These are phyloP conservation scores for Pythium brachiatum DNA, from an alignment of 352 stramenopile genomes.

Conservation along the genomic window DNA sequence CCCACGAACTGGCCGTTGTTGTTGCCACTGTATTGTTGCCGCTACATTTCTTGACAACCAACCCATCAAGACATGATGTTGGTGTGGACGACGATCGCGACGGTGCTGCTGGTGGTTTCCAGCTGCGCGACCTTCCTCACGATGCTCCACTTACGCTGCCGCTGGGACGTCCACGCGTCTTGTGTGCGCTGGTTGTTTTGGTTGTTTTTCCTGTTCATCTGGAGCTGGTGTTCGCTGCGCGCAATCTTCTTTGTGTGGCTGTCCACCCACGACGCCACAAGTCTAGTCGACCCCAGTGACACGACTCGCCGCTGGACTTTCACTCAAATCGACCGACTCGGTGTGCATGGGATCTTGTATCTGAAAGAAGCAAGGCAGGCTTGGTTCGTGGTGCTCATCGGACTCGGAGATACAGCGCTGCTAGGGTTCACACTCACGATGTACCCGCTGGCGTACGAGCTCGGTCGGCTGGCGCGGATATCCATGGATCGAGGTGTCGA, in stretches of 20 bases:
- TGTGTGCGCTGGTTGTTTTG: slow-evolving; percentile 67
- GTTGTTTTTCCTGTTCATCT: slow-evolving; percentile 52
- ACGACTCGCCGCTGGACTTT: background rate
- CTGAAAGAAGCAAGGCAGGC: slow-evolving; percentile 20
- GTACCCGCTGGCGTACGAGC: slow-evolving; percentile 52
- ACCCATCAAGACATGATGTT: too few species aligned
- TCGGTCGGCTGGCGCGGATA: slow-evolving; percentile 51
- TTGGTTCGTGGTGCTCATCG: too few species aligned
- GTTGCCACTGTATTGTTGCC: too few species aligned
- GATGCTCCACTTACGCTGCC: slow-evolving; percentile 21
- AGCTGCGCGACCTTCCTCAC: slow-evolving; percentile 15
- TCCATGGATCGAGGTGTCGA: slow-evolving; percentile 59
- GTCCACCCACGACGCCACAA: background rate
- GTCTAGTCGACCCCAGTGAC: slow-evolving; percentile 2
- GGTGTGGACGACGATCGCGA: slow-evolving; percentile 8
- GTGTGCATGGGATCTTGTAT: slow-evolving; percentile 38
- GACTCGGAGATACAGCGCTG: slow-evolving; percentile 48
- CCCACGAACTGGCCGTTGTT: too few species aligned
- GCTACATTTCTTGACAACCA: too few species aligned
- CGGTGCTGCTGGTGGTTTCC: slow-evolving; percentile 3
- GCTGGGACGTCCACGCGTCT: slow-evolving; percentile 24
- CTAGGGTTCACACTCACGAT: slow-evolving; percentile 49
- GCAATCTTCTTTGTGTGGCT: slow-evolving; percentile 45
- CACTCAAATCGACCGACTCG: slow-evolving; percentile 41
- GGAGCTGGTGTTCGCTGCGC: slow-evolving; percentile 36